phyloP scores from a whole-genome alignment of 148 eudicot genomes.

The Vaccinium corymbosum region DNA sequence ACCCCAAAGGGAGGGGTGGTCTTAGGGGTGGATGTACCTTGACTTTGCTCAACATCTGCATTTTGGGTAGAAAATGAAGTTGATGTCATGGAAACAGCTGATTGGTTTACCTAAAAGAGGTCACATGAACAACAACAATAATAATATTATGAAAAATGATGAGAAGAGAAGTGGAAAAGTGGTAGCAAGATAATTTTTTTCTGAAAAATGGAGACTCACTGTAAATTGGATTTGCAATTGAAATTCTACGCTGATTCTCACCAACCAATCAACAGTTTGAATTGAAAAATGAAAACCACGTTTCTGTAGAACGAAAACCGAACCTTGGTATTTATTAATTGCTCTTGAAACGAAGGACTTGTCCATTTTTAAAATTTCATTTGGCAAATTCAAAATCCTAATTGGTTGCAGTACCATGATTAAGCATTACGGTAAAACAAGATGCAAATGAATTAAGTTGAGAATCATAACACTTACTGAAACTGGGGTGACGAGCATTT shows the following conservation, averaged over 20 bases:
- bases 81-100: conserved; percentile 36
- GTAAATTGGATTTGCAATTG: not conserved
- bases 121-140: not conserved
- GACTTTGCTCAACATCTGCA: conserved; percentile 24
- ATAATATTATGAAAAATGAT: not conserved
- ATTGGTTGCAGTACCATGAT: not conserved
- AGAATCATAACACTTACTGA: conserved; percentile 44
- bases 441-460: not conserved
- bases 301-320: not conserved
- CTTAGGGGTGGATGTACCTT: conserved; percentile 28
- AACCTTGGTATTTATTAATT: not conserved
- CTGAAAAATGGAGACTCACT: not conserved
- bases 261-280: not conserved
- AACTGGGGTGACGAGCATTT: conserved; percentile 65
- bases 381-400: not conserved
- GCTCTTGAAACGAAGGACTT: not conserved
- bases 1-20: conserved; percentile 24
- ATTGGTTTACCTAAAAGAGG: conserved; percentile 30
- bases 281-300: not conserved
- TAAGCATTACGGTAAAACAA: not conserved
- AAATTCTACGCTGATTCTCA: not conserved
- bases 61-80: conserved; percentile 40
- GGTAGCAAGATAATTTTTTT: not conserved
- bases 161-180: not conserved
- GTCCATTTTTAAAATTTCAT: not conserved